Evolutionary conservation across 306 rosid genomes (phyloP).

Genomic region (Hippophae gyantsensis): DNA sequence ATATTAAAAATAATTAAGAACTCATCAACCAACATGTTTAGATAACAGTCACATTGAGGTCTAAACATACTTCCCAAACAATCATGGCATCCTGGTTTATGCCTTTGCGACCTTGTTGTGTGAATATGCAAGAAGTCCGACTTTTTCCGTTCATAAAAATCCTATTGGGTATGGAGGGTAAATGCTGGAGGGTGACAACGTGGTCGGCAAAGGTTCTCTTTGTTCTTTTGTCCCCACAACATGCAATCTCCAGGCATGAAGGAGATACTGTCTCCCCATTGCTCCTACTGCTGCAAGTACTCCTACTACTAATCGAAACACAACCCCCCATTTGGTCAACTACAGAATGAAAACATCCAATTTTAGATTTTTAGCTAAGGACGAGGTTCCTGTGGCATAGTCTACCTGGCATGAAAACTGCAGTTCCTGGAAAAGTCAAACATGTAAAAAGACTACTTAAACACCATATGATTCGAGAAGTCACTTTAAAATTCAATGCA

Average conservation of each 20-base stretch:
- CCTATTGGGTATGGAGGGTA: slow-evolving; percentile 65
- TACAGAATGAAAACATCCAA: slow-evolving; percentile 42
- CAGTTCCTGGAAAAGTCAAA: slow-evolving; percentile 28
- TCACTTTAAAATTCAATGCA: slow-evolving; percentile 28
- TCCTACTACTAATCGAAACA: slow-evolving; percentile 71
- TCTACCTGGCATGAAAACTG: too few species aligned
- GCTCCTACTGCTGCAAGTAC: slow-evolving; percentile 72
- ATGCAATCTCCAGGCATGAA: slow-evolving; percentile 34
- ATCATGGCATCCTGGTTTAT: slow-evolving; percentile 97
- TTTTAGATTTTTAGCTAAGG: background rate
- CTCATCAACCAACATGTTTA: slow-evolving; percentile 12
- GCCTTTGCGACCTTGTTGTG: slow-evolving; percentile 93
- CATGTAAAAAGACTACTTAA: slow-evolving; percentile 21
- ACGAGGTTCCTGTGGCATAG: too few species aligned
- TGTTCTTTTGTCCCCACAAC: slow-evolving; percentile 44
- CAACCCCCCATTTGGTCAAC: slow-evolving; percentile 78
- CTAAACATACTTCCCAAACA: slow-evolving; percentile 87
- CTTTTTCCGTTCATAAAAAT: slow-evolving; percentile 77
- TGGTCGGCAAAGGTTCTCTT: slow-evolving; percentile 73
- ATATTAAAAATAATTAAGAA: slow-evolving; percentile 15
- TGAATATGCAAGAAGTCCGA: slow-evolving; percentile 65
- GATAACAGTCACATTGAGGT: slow-evolving; percentile 3
- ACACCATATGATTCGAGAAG: slow-evolving; percentile 25
- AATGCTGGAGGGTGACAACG: slow-evolving; percentile 45
- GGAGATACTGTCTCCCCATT: slow-evolving; percentile 55